A percentile compares a stretch with the other conserved stretches of the same genome.
Evolutionary conservation across 1,139 yeast species (phyloP).

Genomic region (Groenewaldozyma auringiensis): DNA sequence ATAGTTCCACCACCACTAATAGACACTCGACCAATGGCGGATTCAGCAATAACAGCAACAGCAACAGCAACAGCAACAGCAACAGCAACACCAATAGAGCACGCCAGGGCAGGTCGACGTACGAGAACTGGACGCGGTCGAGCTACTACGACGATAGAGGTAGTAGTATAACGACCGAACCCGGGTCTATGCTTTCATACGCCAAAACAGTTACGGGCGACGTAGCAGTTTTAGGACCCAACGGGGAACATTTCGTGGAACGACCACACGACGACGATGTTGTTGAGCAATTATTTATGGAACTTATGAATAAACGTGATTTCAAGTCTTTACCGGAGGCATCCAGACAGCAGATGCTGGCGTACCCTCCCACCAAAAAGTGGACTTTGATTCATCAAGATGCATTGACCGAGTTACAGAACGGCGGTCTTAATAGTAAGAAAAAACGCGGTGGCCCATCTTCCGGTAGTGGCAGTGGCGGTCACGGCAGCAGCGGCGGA

Average conservation of each 20-base stretch:
- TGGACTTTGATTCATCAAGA: constrained; percentile 92
- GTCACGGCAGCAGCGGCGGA: constrained; percentile 8
- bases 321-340: constrained; percentile 69
- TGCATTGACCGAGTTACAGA: constrained; percentile 67
- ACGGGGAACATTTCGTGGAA: constrained; percentile 23
- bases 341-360: constrained; percentile 72
- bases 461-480: constrained; percentile 5
- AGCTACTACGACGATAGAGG: not conserved
- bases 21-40: constrained; percentile 3
- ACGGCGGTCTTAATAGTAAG: constrained; percentile 26
- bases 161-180: not conserved
- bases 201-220: constrained; percentile 2
- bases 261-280: constrained; percentile 28
- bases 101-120: not conserved
- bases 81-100: not conserved
- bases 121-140: not conserved
- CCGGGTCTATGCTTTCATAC: constrained; percentile 3
- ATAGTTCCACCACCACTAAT: not conserved
- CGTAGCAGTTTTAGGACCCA: constrained; percentile 7
- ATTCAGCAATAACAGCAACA: constrained; percentile 1
- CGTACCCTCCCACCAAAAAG: constrained; percentile 69
- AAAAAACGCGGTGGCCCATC: constrained; percentile 29
- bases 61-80: not conserved
- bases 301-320: constrained; percentile 58
- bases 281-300: constrained; percentile 32